Evolutionary conservation across 2,329 filamentous ascomycete species (phyloP), one percentile per base, ranked within the genome.

Genomic region (Aspergillus sp.): DNA sequence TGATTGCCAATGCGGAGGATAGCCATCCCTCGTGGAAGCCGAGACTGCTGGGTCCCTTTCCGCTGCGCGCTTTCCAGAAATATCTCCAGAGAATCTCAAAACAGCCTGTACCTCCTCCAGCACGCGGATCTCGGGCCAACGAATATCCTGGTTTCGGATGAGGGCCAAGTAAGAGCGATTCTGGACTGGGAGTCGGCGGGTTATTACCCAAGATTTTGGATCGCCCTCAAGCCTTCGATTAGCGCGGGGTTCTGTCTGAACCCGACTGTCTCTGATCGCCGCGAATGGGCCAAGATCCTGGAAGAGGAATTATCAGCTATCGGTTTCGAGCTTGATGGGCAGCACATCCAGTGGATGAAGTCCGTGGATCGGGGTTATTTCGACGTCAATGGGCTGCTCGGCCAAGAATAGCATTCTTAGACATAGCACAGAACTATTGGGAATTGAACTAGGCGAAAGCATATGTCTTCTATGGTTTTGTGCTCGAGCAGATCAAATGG

Each of bases 101-200:
- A 9, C 17, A 6, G 2, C 5, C 4, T 2, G 1, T 5, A 16
- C 42, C 51, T 0, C 34, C 47, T 54, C 17, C 50, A 54, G 29
- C 44, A 50, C 19, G 47, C 52, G 3, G 47, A 50, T 13, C 47
- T 54, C 7, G n/a, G 47, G 3, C 47, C 47, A 21, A 54, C 55
- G 7, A 52, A 57, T 47, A 47, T 57, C 10, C 16, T 57, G 1
- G 31, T 57, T n/a, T 40, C 49, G n/a, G 34, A 50, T 9, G 21
- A 50, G 36, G 42, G 46, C 36, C 32, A 16, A 16, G 23, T 57
- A 7, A 14, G 16, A 16, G 42, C 45, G 20, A 55, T 55, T 10
- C 11, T 57, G 17, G 52, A 57, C 23, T 57, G 52, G 55, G 45
- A 52, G 36, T 54, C 52, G 31, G 52, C 52, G 41, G 49, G 34